phyloP scores from a whole-genome alignment of 108 stramenopile genomes.

The Fragilaria crotonensis region DNA sequence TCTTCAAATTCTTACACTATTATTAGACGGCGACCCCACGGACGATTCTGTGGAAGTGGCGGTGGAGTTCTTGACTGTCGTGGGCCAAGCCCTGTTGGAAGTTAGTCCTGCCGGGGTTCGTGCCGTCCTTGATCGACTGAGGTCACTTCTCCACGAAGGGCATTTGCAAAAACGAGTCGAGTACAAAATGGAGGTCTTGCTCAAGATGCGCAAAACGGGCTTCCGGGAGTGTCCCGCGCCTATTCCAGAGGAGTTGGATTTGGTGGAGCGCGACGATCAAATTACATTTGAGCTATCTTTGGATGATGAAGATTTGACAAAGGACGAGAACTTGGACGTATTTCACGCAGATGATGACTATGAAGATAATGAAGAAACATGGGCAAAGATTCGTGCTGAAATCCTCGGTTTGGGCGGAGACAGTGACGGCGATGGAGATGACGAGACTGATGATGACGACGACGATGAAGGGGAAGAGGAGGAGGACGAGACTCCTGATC shows the following conservation, averaged over 20 bases:
- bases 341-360: conserved; percentile 75
- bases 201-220: conserved; percentile 76
- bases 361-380: conserved; percentile 82
- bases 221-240: conserved; percentile 83
- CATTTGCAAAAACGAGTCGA: conserved; percentile 80
- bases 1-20: conserved; percentile 90
- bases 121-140: conserved; percentile 92
- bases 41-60: conserved; percentile 97
- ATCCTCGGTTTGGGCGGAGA: conserved; percentile 79
- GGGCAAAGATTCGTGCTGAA: conserved; percentile 83
- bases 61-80: conserved; percentile 82
- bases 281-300: conserved; percentile 94
- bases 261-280: conserved; percentile 97
- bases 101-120: conserved; percentile 89
- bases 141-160: conserved; percentile 93
- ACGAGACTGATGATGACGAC: conserved; percentile 36
- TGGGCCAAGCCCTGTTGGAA: conserved; percentile 79
- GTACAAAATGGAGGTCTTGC: conserved; percentile 88
- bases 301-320: conserved; percentile 88
- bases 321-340: conserved; percentile 82
- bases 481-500: conserved; percentile 21
- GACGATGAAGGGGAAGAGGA: conserved; percentile 48
- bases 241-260: conserved; percentile 79
- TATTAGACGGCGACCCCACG: conserved; percentile 93
- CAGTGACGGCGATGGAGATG: conserved; percentile 39